phyloP scores from a whole-genome alignment of 345 rosid species.

The Eucalyptus viminalis region DNA sequence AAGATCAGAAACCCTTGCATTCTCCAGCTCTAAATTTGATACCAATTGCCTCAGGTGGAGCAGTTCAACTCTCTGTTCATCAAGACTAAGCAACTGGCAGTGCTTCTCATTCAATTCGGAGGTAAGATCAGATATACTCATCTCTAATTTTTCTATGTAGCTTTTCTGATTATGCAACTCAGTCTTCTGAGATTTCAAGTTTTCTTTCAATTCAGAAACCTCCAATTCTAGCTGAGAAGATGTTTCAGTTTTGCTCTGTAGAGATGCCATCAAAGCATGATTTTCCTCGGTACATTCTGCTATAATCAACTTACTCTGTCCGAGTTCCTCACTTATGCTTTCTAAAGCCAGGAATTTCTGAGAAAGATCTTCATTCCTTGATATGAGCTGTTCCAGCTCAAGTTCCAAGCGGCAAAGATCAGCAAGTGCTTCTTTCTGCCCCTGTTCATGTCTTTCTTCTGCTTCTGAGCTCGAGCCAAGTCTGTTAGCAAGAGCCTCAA shows the following conservation, averaged over 20 bases:
- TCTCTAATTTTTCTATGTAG: conserved; percentile 27
- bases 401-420: conserved; percentile 40
- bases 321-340: conserved; percentile 40
- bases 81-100: conserved; percentile 32
- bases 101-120: conserved; percentile 42
- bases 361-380: conserved; percentile 38
- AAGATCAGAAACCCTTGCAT: conserved; percentile 22
- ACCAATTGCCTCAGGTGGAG: conserved; percentile 41
- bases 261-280: conserved; percentile 27
- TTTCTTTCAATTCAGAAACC: conserved; percentile 10
- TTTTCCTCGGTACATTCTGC: conserved; percentile 48
- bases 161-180: conserved; percentile 46
- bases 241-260: conserved; percentile 45
- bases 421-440: conserved; percentile 34
- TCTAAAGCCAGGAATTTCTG: conserved; percentile 43
- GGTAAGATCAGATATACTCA: conserved; percentile 27
- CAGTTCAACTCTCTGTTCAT: conserved; percentile 42
- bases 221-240: conserved; percentile 28
- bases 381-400: conserved; percentile 42
- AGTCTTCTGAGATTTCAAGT: conserved; percentile 8
- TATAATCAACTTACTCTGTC: conserved; percentile 36
- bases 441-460: conserved; percentile 37
- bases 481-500: conserved; percentile 43
- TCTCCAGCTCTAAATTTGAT: conserved; percentile 51
- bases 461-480: conserved; percentile 36